A percentile compares a stretch with the other conserved stretches of the same genome.
Evolutionary conservation across 495 filamentous ascomycete genomes (phyloP).

Genomic region (Hypoxylon trugodes): DNA sequence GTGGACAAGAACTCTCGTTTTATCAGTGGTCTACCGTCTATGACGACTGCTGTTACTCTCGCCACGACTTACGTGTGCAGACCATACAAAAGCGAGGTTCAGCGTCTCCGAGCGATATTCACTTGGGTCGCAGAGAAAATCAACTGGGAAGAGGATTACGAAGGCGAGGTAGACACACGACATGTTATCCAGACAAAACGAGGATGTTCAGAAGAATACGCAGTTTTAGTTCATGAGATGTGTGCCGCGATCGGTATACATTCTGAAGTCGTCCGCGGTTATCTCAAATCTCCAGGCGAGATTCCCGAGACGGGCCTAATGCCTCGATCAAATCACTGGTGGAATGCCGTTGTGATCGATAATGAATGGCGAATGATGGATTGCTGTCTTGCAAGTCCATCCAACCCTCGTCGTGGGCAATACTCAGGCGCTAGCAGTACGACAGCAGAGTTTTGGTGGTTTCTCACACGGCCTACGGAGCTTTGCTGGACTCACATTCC

Average conservation of each 20-base stretch:
- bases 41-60: slow-evolving; percentile 82
- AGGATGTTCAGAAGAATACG: slow-evolving; percentile 90
- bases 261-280: slow-evolving; percentile 84
- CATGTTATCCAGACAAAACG: slow-evolving; percentile 84
- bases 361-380: slow-evolving; percentile 98
- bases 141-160: slow-evolving; percentile 94
- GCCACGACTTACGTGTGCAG: slow-evolving; percentile 93
- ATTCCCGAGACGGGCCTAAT: slow-evolving; percentile 76
- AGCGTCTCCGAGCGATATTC: slow-evolving; percentile 91
- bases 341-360: slow-evolving; percentile 95
- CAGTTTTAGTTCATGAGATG: slow-evolving; percentile 90
- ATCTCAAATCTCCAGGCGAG: slow-evolving; percentile 90
- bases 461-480: slow-evolving; percentile 84
- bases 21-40: slow-evolving; percentile 86
- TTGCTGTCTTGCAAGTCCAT: slow-evolving; percentile 88
- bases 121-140: slow-evolving; percentile 97
- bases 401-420: slow-evolving; percentile 77
- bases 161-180: slow-evolving; percentile 77
- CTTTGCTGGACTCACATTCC: slow-evolving; percentile 96
- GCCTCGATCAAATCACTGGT: slow-evolving; percentile 93
- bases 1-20: slow-evolving; percentile 98
- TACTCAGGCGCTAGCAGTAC: slow-evolving; percentile 77
- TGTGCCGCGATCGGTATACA: slow-evolving; percentile 88
- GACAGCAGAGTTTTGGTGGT: slow-evolving; percentile 87
- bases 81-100: slow-evolving; percentile 93